These are phyloP conservation scores for Ballota nigra DNA, from an alignment of 257 asterid genomes.

Conservation along the genomic window DNA sequence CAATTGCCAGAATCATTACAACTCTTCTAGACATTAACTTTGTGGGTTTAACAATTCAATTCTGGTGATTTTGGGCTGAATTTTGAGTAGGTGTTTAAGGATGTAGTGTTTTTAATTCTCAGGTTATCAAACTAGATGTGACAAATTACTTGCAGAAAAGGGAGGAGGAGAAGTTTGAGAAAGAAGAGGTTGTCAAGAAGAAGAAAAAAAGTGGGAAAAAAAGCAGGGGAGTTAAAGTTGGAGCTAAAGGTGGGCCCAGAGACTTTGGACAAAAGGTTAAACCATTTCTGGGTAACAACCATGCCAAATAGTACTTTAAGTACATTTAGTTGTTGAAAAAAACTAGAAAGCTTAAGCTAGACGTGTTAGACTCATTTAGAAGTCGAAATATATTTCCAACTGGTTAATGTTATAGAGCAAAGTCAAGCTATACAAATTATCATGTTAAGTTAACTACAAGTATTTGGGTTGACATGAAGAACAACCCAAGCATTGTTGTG, in stretches of 20 bases:
- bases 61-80: conserved; percentile 5
- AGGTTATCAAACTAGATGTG: conserved; percentile 80
- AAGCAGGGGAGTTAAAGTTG: conserved; percentile 37
- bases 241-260: conserved; percentile 62
- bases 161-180: conserved; percentile 72
- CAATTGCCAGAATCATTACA: conserved; percentile 41
- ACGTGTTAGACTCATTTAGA: too few species aligned
- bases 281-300: not conserved
- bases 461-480: too few species aligned
- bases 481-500: too few species aligned
- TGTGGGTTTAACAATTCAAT: conserved; percentile 44
- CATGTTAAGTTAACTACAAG: too few species aligned
- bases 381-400: too few species aligned
- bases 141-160: conserved; percentile 85
- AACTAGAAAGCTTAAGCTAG: too few species aligned
- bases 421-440: too few species aligned
- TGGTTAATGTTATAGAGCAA: too few species aligned
- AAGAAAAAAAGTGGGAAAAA: conserved; percentile 58
- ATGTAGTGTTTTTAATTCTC: conserved; percentile 17
- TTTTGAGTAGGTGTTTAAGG: not conserved
- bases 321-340: too few species aligned
- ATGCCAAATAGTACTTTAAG: too few species aligned
- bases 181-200: conserved; percentile 67
- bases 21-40: conserved; percentile 64
- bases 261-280: conserved; percentile 77